Evolutionary conservation across 176 grass and related monocot species (phyloP), one percentile per base, ranked within the genome.

Genomic region (Aegilops bicornis): DNA sequence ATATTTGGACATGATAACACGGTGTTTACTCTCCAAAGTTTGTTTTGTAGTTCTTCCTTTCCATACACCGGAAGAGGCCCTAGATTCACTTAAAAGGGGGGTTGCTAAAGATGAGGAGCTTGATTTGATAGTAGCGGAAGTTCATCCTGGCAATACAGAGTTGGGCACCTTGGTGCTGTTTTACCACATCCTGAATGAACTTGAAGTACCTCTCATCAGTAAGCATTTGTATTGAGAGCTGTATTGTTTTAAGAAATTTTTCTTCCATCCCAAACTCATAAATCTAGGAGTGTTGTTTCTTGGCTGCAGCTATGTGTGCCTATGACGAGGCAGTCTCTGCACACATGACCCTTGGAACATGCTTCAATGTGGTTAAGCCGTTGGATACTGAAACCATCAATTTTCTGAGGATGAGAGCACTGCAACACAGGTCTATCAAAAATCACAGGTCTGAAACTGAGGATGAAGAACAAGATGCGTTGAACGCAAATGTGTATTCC

Each of bases 41-140:
- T 72, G 27, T 64, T 79, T 16, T 42, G n/a, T 50, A 89, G 81
- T 84, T 29, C 17, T 84, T 10, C 40, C 65, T 16, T 89, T 89
- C 40, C 66, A 56, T 56, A 56, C 56, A 39, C 27, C 43, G 30
- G 81, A 5, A 30, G 42, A 12, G 30, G 81, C 87, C 75, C 43
- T 89, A 48, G 66, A 84, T 89, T 79, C 77, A 8, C 31, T 84
- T 64, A 50, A 79, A 84, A 54, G n/a, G 4, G 42, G 75, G 66
- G 20, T n/a, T 84, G 65, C 65, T 84, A 72, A 84, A 22, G 54
- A 64, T 52, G 29, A 37, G 7, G 39, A 73, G 30, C 54, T 84
- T 84, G 76, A 89, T 89, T 89, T 89, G 56, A 54, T 89, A 39
- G 12, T 89, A 33, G 87, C 58, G 3, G 87, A 89, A 64, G 76